Evolutionary conservation across 805 yeast species (phyloP).

Genomic region (Myxozyma neglecta): DNA sequence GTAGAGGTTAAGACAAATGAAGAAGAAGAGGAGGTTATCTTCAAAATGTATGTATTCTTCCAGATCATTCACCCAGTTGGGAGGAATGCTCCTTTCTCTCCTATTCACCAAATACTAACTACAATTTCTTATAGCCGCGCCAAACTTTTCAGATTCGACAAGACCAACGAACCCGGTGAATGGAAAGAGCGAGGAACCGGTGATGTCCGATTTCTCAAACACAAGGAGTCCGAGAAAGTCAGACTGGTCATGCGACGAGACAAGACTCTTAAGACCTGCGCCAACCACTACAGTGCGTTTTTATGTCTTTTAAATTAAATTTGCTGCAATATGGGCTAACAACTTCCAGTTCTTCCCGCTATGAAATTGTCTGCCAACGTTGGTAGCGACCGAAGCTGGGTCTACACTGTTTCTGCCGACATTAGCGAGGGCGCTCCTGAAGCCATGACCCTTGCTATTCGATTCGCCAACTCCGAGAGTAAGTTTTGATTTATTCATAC

Average conservation of each 20-base stretch:
- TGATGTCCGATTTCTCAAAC: slow-evolving; percentile 92
- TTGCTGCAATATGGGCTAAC: not conserved
- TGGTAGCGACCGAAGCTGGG: slow-evolving; percentile 98
- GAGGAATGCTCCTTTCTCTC: not conserved
- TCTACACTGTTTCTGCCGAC: slow-evolving; percentile 90
- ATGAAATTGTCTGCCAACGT: slow-evolving; percentile 76
- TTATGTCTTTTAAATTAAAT: not conserved
- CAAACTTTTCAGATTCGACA: slow-evolving; percentile 81
- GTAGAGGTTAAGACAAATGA: slow-evolving; percentile 96
- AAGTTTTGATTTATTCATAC: not conserved
- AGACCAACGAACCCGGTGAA: slow-evolving; percentile 65
- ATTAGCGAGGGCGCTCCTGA: slow-evolving; percentile 94
- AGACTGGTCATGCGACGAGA: slow-evolving; percentile 98
- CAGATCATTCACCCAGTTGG: not conserved
- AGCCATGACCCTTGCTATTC: slow-evolving; percentile 93
- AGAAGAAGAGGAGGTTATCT: slow-evolving; percentile 79
- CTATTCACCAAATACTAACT: not conserved
- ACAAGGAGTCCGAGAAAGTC: slow-evolving; percentile 76
- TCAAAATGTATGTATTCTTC: slow-evolving; percentile 56
- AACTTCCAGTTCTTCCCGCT: slow-evolving; percentile 31
- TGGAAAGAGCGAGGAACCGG: slow-evolving; percentile 99
- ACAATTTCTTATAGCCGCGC: slow-evolving; percentile 54
- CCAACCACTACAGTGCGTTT: slow-evolving; percentile 78
- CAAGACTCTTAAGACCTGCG: slow-evolving; percentile 96
- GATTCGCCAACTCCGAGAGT: slow-evolving; percentile 60